Base-by-base conservation (phyloP, 1,284 basidiomycete genomes). In the Phylloporus gajari region DNA sequence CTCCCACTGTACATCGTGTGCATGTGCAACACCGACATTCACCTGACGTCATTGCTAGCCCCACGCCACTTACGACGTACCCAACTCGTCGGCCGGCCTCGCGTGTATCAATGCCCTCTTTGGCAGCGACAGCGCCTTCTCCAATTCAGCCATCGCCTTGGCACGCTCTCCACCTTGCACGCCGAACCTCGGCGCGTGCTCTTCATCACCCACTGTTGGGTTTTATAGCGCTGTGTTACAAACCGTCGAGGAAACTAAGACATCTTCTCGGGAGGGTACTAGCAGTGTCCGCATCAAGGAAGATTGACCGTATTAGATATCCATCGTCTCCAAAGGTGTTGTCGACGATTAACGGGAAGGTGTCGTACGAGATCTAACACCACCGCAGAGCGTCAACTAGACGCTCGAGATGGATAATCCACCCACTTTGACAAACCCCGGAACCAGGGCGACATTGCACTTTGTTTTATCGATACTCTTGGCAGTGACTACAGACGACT, bases 381-480 rank as follows among this genome's bases (percentile, higher is more conserved):
- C 53, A 56, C 25, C 25, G 46, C 46, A 53, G 51, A 53, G 23
- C 25, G 25, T 56, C n/a, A 56, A 13, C 30, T 19, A 25, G 25
- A 56, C 7, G n/a, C 17, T 3, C 17, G 35, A 63, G n/a, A 53
- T n/a, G 51, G 51, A 53, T 19, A 17, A n/a, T 56, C 27, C 15
- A 27, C 70, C n/a, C 44, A 88, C 91, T 86, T 95, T 91, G 65
- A 94, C 90, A 59, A 96, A 84, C 44, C 88, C 92, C 8, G 92
- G 89, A 87, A 76, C 93, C 89, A 61, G 88, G 86, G 68, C 75
- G 30, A 96, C 88, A 70, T 90, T 88, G 83, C 93, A 96, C 79
- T 91, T 92, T 0, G 95, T 95, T 83, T 97, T 97, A 35, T 92
- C 93, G 69, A 97, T 95, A 73, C 88, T 91, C 86, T 97, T 95